These are phyloP conservation scores for Backusella australiensis DNA, from an alignment of 192 early-diverging fungal genomes.

Conservation along the genomic window DNA sequence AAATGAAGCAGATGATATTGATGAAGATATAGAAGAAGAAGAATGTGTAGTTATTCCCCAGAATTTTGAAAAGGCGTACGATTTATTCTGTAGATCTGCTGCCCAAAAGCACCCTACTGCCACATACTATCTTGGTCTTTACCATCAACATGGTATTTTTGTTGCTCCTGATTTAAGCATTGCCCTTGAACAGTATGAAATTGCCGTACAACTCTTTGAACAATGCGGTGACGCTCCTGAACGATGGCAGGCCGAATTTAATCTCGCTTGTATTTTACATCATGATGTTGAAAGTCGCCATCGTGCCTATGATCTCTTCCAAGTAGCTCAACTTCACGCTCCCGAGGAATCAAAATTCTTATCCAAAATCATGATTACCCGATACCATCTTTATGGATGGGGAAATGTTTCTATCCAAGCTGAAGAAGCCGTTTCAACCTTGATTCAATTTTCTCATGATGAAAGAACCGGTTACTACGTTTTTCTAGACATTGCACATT, in stretches of 20 bases:
- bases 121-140: conserved; percentile 18
- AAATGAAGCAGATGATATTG: background rate
- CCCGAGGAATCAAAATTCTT: background rate
- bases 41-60: conserved; percentile 13
- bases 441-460: conserved; percentile 21
- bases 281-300: conserved; percentile 17
- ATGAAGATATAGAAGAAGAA: background rate
- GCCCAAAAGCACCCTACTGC: conserved; percentile 16
- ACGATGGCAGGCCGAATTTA: conserved; percentile 30
- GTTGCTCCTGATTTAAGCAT: conserved; percentile 30
- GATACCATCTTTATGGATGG: conserved; percentile 36
- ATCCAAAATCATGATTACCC: conserved; percentile 25
- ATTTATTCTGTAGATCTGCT: conserved; percentile 28
- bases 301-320: conserved; percentile 14
- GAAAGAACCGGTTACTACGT: conserved; percentile 17
- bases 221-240: background rate
- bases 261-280: conserved; percentile 32
- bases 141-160: conserved; percentile 30
- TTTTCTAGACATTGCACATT: conserved; percentile 27
- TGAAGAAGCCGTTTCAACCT: conserved; percentile 11
- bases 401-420: conserved; percentile 21
- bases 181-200: conserved; percentile 27
- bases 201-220: conserved; percentile 13
- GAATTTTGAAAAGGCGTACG: conserved; percentile 30
- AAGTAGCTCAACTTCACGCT: conserved; percentile 22